phyloP scores from a whole-genome alignment of 23 red algal genomes.

The Gracilaria caudata region DNA sequence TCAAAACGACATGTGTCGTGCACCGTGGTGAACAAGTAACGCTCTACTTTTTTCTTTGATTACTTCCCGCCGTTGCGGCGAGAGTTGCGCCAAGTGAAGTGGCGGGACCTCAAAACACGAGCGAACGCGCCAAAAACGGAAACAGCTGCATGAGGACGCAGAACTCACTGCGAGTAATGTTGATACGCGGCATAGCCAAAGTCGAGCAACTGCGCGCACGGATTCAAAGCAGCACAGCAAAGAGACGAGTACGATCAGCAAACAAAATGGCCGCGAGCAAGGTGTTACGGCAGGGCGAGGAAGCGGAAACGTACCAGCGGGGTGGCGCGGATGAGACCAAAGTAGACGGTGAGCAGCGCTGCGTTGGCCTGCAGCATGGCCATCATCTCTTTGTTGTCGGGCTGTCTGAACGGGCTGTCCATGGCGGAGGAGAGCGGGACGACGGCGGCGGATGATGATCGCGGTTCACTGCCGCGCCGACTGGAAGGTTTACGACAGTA shows the following conservation, averaged over 20 bases:
- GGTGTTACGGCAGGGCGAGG: neutral
- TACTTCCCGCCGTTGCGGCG: too few species aligned
- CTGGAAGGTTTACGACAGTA: too few species aligned
- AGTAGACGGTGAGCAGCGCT: constrained; percentile 28
- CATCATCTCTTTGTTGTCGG: constrained; percentile 23
- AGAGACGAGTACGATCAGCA: neutral
- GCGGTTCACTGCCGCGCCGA: too few species aligned
- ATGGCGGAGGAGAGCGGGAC: neutral
- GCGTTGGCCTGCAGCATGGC: constrained; percentile 31
- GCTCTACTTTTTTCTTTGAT: neutral
- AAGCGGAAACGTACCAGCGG: constrained; percentile 6
- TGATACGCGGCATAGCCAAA: constrained; percentile 41
- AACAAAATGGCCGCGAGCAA: too few species aligned
- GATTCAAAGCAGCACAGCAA: neutral
- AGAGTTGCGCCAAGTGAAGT: neutral
- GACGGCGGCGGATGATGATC: neutral
- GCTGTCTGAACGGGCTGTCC: constrained; percentile 24
- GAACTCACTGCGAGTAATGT: constrained; percentile 14
- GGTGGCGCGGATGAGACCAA: constrained; percentile 26
- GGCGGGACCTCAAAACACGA: neutral
- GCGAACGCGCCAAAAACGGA: neutral
- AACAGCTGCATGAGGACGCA: neutral
- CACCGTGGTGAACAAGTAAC: neutral
- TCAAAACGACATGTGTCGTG: neutral
- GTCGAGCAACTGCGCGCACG: constrained; percentile 3